Conservation (phyloP, 352 stramenopile species). For the Phytopythium mirpurense region DNA sequence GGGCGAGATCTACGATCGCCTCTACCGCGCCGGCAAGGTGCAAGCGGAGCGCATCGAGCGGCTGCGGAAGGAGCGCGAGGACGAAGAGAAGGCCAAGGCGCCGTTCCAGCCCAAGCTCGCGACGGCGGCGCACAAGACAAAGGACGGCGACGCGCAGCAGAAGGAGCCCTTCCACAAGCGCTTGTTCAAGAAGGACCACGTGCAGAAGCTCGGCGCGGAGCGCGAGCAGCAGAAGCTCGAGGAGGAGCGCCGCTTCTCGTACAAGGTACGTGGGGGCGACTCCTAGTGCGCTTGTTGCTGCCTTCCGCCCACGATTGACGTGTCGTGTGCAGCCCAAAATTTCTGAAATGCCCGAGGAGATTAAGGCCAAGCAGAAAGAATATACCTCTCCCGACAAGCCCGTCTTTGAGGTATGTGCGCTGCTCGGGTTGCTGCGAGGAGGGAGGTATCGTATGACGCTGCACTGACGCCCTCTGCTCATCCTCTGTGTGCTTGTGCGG, state of each 20-base stretch:
- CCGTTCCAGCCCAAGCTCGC: slow-evolving; percentile 66
- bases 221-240: slow-evolving; percentile 73
- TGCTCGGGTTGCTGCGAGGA: slow-evolving; percentile 10
- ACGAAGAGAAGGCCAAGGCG: slow-evolving; percentile 45
- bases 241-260: slow-evolving; percentile 61
- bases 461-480: not conserved
- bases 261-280: slow-evolving; percentile 49
- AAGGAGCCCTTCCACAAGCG: slow-evolving; percentile 73
- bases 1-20: slow-evolving; percentile 47
- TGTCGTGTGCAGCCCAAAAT: slow-evolving; percentile 44
- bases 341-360: slow-evolving; percentile 39
- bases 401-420: slow-evolving; percentile 70
- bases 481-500: slow-evolving; percentile 3
- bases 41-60: slow-evolving; percentile 53
- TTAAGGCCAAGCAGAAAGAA: slow-evolving; percentile 56
- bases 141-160: slow-evolving; percentile 12
- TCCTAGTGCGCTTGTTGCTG: slow-evolving; percentile 1
- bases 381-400: slow-evolving; percentile 46
- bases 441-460: too few species aligned
- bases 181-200: slow-evolving; percentile 73
- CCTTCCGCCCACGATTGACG: slow-evolving; percentile 7
- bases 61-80: slow-evolving; percentile 59
- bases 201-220: slow-evolving; percentile 55
- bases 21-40: slow-evolving; percentile 65
- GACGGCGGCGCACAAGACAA: slow-evolving; percentile 14